These are phyloP conservation scores for Marvania coccoides DNA, from an alignment of 139 green algal species.

Conservation along the genomic window DNA sequence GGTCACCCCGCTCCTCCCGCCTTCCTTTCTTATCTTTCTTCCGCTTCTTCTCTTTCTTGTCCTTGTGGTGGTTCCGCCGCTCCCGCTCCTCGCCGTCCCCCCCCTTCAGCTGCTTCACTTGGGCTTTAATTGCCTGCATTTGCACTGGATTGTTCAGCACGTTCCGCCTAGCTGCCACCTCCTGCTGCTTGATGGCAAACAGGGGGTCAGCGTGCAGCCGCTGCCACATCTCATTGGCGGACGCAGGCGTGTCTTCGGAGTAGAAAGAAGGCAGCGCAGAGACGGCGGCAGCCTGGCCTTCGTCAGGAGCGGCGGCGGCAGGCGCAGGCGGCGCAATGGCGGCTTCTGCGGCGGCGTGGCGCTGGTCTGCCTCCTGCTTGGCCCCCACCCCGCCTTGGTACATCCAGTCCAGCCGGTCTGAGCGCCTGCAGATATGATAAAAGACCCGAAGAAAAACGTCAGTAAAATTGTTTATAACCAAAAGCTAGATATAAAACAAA, in stretches of 20 bases:
- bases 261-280: conserved; percentile 54
- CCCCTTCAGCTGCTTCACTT: conserved; percentile 35
- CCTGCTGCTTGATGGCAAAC: conserved; percentile 72
- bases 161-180: conserved; percentile 46
- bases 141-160: conserved; percentile 61
- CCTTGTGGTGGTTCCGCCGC: conserved; percentile 46
- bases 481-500: too few species aligned
- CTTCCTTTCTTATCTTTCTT: neutral
- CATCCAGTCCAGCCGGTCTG: conserved; percentile 92
- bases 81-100: conserved; percentile 30
- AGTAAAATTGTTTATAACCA: neutral
- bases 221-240: conserved; percentile 83
- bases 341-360: conserved; percentile 38
- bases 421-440: conserved; percentile 34
- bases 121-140: conserved; percentile 30
- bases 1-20: neutral
- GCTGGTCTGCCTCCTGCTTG: conserved; percentile 68
- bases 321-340: neutral
- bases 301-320: neutral
- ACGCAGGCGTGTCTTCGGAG: conserved; percentile 49
- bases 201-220: conserved; percentile 88
- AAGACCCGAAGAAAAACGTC: neutral
- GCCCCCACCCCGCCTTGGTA: conserved; percentile 76
- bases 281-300: neutral
- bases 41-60: conserved; percentile 36